Evolutionary conservation across 2,329 filamentous ascomycete species (phyloP), one percentile per base, ranked within the genome.

Genomic region (Pseudogymnoascus sp.): DNA sequence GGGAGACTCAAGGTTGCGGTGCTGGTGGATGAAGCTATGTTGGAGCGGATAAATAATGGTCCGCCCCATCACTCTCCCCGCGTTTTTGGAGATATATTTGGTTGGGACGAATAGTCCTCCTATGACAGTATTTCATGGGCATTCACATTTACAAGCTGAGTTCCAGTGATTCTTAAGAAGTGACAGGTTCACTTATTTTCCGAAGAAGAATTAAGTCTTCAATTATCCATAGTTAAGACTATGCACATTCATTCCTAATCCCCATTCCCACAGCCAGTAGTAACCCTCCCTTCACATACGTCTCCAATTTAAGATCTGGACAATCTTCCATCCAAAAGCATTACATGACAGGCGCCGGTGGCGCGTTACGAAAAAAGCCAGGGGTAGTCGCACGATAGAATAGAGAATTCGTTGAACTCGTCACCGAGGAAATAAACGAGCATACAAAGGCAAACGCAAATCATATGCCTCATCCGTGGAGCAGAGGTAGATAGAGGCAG

Each of bases 301-400:
- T 52, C 45, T 52, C 25, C 25, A 52, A 52, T 52, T 30, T 52
- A 52, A 14, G n/a, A 33, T 19, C 25, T 23, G 25, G 7, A 33
- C 45, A 30, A 52, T 52, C 45, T 52, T 52, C 45, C 45, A 52
- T 52, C 45, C 45, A 52, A 52, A 52, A 52, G 8, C 45, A 33
- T 52, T 30, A 52, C 45, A 52, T 52, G 25, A 52, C 25, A 30
- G 45, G 23, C 45, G 45, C 62, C 65, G 64, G 58, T 59, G 62
- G 45, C 41, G 45, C 45, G 58, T 14, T 65, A 61, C 62, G 58
- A 45, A 60, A 59, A 64, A 62, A 64, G 66, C 64, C 63, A 60
- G 62, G 66, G 65, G 65, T 60, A 65, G 63, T 62, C 64, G 63
- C 66, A 66, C 63, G 66, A 59, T 66, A 66, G 64, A 64, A 59